These are phyloP conservation scores for Penicillium sp. DNA, from an alignment of 2,329 filamentous ascomycete species.

Conservation along the genomic window DNA sequence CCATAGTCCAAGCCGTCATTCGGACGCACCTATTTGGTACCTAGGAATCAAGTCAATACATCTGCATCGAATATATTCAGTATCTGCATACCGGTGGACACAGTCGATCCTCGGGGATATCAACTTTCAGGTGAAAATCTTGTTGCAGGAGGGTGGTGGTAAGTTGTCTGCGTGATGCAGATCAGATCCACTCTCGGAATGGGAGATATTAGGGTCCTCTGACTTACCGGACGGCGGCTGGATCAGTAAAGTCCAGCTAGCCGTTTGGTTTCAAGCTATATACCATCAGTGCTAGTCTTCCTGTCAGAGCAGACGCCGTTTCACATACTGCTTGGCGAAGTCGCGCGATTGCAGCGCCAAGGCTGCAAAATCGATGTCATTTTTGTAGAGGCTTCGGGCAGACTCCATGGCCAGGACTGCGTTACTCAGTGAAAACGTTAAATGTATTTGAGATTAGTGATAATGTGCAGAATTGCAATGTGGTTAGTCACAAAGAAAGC, in stretches of 20 bases:
- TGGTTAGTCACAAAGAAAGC: no score
- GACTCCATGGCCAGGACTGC: no score
- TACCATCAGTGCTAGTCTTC: constrained; percentile 7
- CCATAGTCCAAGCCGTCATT: not conserved
- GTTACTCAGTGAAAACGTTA: no score
- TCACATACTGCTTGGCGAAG: constrained; percentile 56
- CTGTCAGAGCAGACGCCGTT: not conserved
- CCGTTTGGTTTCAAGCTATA: constrained; percentile 51
- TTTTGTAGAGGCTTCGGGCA: constrained; percentile 51
- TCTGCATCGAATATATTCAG: not conserved
- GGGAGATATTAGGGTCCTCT: not conserved
- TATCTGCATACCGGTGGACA: constrained; percentile 82
- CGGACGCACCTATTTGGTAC: constrained; percentile 45
- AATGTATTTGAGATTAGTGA: no score
- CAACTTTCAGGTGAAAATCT: constrained; percentile 69
- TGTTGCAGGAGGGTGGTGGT: constrained; percentile 72
- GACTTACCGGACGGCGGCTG: constrained; percentile 65
- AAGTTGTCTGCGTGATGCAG: constrained; percentile 50
- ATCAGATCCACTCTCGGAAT: constrained; percentile 11
- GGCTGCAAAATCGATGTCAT: constrained; percentile 59
- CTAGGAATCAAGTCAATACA: constrained; percentile 22
- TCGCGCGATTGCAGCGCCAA: constrained; percentile 58
- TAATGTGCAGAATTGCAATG: no score
- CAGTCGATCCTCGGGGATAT: constrained; percentile 71
- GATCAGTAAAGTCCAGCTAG: constrained; percentile 76